Evolutionary conservation across 2,329 filamentous ascomycete species (phyloP), one percentile per base, ranked within the genome.

Genomic region (Fusarium euwallaceae): DNA sequence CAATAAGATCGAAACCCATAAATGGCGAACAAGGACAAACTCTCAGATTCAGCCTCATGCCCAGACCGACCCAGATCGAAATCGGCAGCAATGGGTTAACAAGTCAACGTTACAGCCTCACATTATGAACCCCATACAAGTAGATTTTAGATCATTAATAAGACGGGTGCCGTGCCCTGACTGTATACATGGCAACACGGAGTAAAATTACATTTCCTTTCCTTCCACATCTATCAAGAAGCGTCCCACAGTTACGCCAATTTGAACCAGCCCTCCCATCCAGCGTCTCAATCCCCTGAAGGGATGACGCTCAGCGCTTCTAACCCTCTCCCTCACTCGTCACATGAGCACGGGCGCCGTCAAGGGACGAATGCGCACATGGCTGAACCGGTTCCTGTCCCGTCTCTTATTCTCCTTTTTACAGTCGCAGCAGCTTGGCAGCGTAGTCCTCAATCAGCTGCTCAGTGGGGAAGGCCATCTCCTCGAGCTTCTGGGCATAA

Each of bases 401-500:
- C 60, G 67, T 61, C 61, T 60, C 60, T 71, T 66, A 63, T 60
- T 43, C 34, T 39, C 61, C 45, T 55, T 62, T 71, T 86, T 91
- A 97, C 82, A 97, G 87, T 77, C 91, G 90, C 82, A 99, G 88
- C 79, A 98, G 88, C 91, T 98, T 98, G 78, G 93, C 95, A 65
- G 93, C 93, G 83, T 97, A 96, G 79, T 93, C 88, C 84, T 94
- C 93, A 82, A 99, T 98, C 79, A 97, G 88, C 76, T 92, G 85
- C 87, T 98, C 95, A 78, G 92, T 94, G 61, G 97, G 97, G 93
- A 99, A 99, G 80, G 89, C 89, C 94, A 99, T 93, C 86, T 97
- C 92, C 90, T 99, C 97, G 68, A 99, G 90, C 83, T 94, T 94
- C 85, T 93, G 89, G 69, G 97, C 96, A 83, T 99, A 98, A 41